phyloP scores from a whole-genome alignment of 2,329 filamentous ascomycete species.

The Penicillium sp. region DNA sequence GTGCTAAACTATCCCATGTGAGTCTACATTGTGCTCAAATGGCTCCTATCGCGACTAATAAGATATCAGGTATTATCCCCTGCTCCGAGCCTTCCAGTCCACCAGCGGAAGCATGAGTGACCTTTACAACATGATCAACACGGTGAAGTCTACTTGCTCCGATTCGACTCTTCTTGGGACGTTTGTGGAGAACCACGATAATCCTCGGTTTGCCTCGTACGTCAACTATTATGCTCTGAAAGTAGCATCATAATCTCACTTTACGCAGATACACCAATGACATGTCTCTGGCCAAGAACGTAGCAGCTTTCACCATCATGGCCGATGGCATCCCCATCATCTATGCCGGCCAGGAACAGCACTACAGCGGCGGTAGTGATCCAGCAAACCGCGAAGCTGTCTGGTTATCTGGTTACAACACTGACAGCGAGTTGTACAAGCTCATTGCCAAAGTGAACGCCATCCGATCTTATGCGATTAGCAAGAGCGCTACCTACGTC shows the following conservation, averaged over 20 bases:
- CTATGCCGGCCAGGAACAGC: constrained; percentile 70
- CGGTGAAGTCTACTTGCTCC: constrained; percentile 35
- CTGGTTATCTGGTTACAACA: constrained; percentile 57
- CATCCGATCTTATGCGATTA: constrained; percentile 52
- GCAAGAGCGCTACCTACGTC: constrained; percentile 41
- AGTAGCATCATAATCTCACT: not conserved
- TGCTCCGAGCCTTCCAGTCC: constrained; percentile 39
- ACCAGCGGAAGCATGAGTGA: constrained; percentile 37
- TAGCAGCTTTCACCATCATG: constrained; percentile 62
- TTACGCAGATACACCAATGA: constrained; percentile 33
- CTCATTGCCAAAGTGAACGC: constrained; percentile 53
- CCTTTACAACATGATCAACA: constrained; percentile 38
- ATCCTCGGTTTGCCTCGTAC: constrained; percentile 54
- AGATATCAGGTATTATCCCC: constrained; percentile 36
- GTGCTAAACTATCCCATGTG: constrained; percentile 53
- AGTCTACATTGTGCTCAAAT: not conserved
- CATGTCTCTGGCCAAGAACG: constrained; percentile 58
- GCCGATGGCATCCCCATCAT: constrained; percentile 64
- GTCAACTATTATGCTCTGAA: not conserved
- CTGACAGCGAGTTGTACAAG: constrained; percentile 50
- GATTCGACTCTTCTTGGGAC: constrained; percentile 54
- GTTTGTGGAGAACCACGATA: constrained; percentile 65
- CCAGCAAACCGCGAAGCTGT: constrained; percentile 60
- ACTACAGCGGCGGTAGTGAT: constrained; percentile 54
- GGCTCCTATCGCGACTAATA: not conserved